phyloP scores from a whole-genome alignment of 192 early-diverging fungal species.

The Entomortierella chlamydospora region DNA sequence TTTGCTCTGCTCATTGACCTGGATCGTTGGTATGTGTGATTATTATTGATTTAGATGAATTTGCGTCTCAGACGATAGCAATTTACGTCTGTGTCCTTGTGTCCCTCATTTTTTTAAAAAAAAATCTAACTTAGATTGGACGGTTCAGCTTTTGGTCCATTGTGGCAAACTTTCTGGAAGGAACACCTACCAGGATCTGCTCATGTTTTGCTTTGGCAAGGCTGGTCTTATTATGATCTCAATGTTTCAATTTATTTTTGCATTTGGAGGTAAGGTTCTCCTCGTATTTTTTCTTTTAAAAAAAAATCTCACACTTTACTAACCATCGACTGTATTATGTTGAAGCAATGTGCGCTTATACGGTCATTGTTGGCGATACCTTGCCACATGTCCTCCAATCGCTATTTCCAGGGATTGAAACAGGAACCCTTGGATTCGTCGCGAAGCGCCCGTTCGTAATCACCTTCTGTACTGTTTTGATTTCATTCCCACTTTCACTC shows the following conservation, averaged over 20 bases:
- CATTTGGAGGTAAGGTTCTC: constrained; percentile 82
- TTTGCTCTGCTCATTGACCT: constrained; percentile 68
- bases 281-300: background rate
- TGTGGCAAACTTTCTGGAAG: constrained; percentile 82
- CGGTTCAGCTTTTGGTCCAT: constrained; percentile 76
- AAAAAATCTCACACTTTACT: background rate
- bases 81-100: too few species aligned
- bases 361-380: constrained; percentile 89
- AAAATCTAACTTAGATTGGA: constrained; percentile 71
- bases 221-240: constrained; percentile 82
- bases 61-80: too few species aligned
- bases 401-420: constrained; percentile 68
- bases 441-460: constrained; percentile 82
- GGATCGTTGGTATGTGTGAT: constrained; percentile 68
- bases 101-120: too few species aligned
- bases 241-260: constrained; percentile 93
- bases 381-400: constrained; percentile 85
- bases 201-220: constrained; percentile 86
- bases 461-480: constrained; percentile 75
- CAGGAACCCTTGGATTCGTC: constrained; percentile 67
- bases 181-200: constrained; percentile 85
- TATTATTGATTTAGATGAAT: background rate
- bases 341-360: constrained; percentile 72
- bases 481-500: constrained; percentile 88
- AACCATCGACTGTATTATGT: background rate